These are phyloP conservation scores for Colletotrichum abscissum DNA, from an alignment of 2,329 filamentous ascomycete genomes.

Conservation along the genomic window DNA sequence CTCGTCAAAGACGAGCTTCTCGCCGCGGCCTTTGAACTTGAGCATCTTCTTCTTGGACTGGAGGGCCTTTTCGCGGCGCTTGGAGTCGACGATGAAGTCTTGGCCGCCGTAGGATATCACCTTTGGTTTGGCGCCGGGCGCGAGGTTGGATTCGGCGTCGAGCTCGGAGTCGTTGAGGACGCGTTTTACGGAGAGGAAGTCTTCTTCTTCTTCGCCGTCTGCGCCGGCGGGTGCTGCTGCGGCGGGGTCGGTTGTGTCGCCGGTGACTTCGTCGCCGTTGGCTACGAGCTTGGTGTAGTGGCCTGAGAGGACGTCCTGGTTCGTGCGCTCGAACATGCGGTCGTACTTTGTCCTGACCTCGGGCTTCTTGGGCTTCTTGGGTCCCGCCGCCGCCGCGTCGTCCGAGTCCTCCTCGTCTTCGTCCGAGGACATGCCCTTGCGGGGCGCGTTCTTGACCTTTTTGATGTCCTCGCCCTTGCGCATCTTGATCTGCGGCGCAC, in stretches of 20 bases:
- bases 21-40: slow-evolving; percentile 88
- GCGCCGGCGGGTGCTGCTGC: slow-evolving; percentile 48
- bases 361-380: slow-evolving; percentile 71
- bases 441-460: slow-evolving; percentile 85
- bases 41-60: slow-evolving; percentile 94
- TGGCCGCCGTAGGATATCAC: slow-evolving; percentile 76
- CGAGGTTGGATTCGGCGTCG: slow-evolving; percentile 59
- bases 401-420: slow-evolving; percentile 70
- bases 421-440: slow-evolving; percentile 65
- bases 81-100: slow-evolving; percentile 88
- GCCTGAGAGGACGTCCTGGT: slow-evolving; percentile 93
- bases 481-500: slow-evolving; percentile 93
- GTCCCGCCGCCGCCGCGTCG: slow-evolving; percentile 57
- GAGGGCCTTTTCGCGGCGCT: slow-evolving; percentile 94
- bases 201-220: slow-evolving; percentile 75
- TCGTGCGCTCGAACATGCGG: slow-evolving; percentile 96
- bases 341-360: slow-evolving; percentile 94
- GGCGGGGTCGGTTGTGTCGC: slow-evolving; percentile 33
- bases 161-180: slow-evolving; percentile 80
- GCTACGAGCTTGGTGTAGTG: slow-evolving; percentile 91
- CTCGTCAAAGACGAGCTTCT: slow-evolving; percentile 91
- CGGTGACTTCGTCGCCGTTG: slow-evolving; percentile 56
- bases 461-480: slow-evolving; percentile 91
- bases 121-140: slow-evolving; percentile 57
- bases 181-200: slow-evolving; percentile 91